Percentiles rank a stretch among this genome's conserved stretches.
phyloP scores from a whole-genome alignment of 352 stramenopile genomes.

The Phytophthora niederhauseri region DNA sequence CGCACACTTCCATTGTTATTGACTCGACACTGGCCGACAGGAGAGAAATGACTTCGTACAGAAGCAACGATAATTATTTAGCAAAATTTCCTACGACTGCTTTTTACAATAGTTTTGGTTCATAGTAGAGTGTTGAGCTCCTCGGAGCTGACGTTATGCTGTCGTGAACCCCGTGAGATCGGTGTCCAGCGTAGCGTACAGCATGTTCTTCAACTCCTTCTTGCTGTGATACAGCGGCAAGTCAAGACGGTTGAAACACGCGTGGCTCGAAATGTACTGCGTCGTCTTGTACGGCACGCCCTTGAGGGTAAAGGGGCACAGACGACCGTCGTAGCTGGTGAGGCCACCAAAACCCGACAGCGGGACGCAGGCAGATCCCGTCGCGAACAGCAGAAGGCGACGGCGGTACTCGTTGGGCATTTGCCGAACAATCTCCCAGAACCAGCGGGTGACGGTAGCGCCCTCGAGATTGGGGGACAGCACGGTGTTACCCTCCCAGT shows the following conservation, averaged over 20 bases:
- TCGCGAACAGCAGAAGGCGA: slow-evolving; percentile 82
- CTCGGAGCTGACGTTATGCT: slow-evolving; percentile 32
- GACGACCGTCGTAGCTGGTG: slow-evolving; percentile 81
- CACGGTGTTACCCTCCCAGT: slow-evolving; percentile 93
- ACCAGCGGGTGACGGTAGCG: slow-evolving; percentile 75
- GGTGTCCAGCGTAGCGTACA: slow-evolving; percentile 67
- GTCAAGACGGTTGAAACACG: slow-evolving; percentile 93
- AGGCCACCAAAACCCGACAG: slow-evolving; percentile 72
- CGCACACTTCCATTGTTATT: too few species aligned
- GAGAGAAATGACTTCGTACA: neutral
- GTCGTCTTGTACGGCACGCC: slow-evolving; percentile 47
- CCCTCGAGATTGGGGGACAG: slow-evolving; percentile 55
- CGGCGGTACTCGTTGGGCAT: slow-evolving; percentile 82
- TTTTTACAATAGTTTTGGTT: slow-evolving; percentile 13
- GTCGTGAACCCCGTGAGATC: slow-evolving; percentile 79
- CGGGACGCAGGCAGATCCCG: slow-evolving; percentile 79
- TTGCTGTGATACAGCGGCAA: slow-evolving; percentile 94
- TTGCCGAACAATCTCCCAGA: slow-evolving; percentile 96
- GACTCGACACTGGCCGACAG: too few species aligned
- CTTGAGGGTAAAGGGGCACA: slow-evolving; percentile 82
- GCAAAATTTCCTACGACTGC: slow-evolving; percentile 3
- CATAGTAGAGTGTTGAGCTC: neutral
- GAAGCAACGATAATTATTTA: slow-evolving; percentile 9
- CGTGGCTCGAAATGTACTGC: slow-evolving; percentile 76
- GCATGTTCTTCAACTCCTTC: slow-evolving; percentile 72